Evolutionary conservation across 2,329 filamentous ascomycete genomes (phyloP), one percentile per base, ranked within the genome.

Genomic region (Cladosporium oxysporum): DNA sequence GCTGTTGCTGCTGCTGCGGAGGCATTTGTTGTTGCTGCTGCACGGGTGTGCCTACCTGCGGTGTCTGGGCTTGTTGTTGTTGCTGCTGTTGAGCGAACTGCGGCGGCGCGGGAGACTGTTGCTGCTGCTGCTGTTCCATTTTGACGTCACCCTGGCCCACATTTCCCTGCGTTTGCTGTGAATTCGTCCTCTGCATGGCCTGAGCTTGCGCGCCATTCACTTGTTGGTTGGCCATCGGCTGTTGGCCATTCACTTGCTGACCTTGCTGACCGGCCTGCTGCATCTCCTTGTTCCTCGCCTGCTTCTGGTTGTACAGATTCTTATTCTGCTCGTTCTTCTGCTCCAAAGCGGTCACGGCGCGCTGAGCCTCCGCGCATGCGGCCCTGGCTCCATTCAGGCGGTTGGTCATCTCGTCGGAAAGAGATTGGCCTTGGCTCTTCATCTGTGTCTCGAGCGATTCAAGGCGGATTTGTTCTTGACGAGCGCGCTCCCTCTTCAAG

Each of bases 261-360:
- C 69, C 69, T 62, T 16, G 66, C 55, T 44, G 69, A 58, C 61
- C 63, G 53, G 47, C 60, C 11, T 67, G 57, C 33, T 68, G 67
- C 29, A 68, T 66, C 33, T 68, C 66, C 37, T 66, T 47, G 28
- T 68, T 59, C 31, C 67, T 62, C 18, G 35, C 37, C 33, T 67
- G 62, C 35, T 66, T 61, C 23, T 62, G 49, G 16, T 59, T 37
- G 41, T 65, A 65, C 35, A 53, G 12, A 29, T 28, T 59, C 47
- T 65, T 65, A 33, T 65, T 65, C 31, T 65, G 44, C 14, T 65
- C 58, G 33, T 65, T 65, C 55, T 65, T 65, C 53, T 53, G 55
- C 63, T 65, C 63, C 55, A 65, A 26, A 23, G 55, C 57, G 12
- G 35, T 14, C n/a, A 60, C 63, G 21, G 49, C 44, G 31, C 44